Evolutionary conservation across 2,329 filamentous ascomycete species (phyloP), one percentile per base, ranked within the genome.

Genomic region (Microcyclospora tardicrescens): DNA sequence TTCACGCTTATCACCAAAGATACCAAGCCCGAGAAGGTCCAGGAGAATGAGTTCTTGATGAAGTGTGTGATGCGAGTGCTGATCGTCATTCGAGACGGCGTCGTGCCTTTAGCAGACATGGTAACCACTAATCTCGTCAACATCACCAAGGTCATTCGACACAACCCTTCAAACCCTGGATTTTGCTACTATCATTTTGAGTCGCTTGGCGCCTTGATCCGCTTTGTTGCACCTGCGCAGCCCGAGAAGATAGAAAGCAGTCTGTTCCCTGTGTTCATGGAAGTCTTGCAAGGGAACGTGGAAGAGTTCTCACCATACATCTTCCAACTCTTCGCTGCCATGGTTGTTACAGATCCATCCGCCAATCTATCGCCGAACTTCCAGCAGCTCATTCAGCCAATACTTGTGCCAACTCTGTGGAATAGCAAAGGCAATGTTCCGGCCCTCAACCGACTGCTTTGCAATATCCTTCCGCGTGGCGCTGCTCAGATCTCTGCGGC

Each of bases 181-280:
- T 98, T 98, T 66, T 95, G 95, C 65, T 98, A 98, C 67, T 98
- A 89, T 61, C 85, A 94, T 59, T 98, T 98, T 46, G 91, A 98
- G 65, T 84, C 85, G 2, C 67, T 98, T 34, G 91, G 91, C 28
- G 89, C 91, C 12, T 71, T 98, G 35, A 83, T 96, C 40, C 77
- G 79, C 57, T 84, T 72, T 69, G 79, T 71, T 64, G 84, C 70
- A 56, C 80, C 65, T 44, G 69, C 71, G 2, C 75, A 84, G 47
- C 76, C 83, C 9, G 72, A 76, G 19, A 77, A 81, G 51, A 73
- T 96, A 36, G 85, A 95, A 56, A 72, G 79, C 43, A 77, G 78
- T 41, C 70, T 98, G 2, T 95, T 91, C 68, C 70, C 77, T 38
- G 83, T 87, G 1, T 91, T 96, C 58, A 79, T 84, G 41, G 71